Percentiles rank a stretch among this genome's conserved stretches.
Conservation (phyloP, 2,329 filamentous ascomycete species). For the Colletotrichum cereale region DNA sequence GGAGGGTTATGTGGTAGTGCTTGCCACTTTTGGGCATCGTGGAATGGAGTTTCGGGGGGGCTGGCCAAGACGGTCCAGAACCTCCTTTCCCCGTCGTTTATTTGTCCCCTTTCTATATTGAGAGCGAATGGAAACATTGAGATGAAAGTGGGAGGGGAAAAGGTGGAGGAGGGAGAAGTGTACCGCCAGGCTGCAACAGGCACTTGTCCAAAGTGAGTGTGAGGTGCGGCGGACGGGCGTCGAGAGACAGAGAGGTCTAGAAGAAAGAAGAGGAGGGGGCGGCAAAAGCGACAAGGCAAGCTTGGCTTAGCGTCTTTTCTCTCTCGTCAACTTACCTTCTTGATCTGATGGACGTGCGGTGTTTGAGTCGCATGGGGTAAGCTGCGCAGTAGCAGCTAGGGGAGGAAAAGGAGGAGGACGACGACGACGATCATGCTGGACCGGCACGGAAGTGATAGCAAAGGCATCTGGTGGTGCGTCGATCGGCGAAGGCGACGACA, state of each 20-base stretch:
- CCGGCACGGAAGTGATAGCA: slow-evolving; percentile 11
- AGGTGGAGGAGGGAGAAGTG: slow-evolving; percentile 21
- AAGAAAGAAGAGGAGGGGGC: slow-evolving; percentile 7
- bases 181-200: background rate
- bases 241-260: background rate
- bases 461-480: slow-evolving; percentile 21
- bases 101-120: slow-evolving; percentile 6
- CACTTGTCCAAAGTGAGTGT: background rate
- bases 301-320: slow-evolving; percentile 16
- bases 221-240: background rate
- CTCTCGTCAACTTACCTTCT: slow-evolving; percentile 33
- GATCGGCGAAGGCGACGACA: slow-evolving; percentile 16
- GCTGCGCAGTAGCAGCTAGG: background rate
- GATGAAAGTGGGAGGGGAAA: background rate
- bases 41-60: slow-evolving; percentile 6
- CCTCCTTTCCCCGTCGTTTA: slow-evolving; percentile 1
- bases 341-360: slow-evolving; percentile 26
- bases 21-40: slow-evolving; percentile 31
- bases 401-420: background rate
- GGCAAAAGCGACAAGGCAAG: slow-evolving; percentile 21
- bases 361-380: slow-evolving; percentile 12
- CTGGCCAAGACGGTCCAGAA: slow-evolving; percentile 35
- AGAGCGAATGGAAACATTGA: background rate
- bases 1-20: background rate
- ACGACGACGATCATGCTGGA: slow-evolving; percentile 26